Evolutionary conservation across 306 rosid genomes (phyloP).

Genomic region (Castanopsis chinensis): DNA sequence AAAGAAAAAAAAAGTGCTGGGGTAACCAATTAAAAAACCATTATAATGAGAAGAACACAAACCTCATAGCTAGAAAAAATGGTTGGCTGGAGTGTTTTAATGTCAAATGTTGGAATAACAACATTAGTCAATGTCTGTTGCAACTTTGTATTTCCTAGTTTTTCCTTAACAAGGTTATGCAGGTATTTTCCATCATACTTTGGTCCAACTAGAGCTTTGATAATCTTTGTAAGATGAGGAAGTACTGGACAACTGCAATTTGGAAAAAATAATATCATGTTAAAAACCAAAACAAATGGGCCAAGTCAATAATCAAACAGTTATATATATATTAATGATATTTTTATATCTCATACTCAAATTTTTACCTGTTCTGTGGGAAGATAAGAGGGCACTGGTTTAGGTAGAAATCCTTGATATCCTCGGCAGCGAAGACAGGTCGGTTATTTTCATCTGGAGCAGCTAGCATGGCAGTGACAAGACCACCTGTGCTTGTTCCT

Average conservation of each 20-base stretch:
- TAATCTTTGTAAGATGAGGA: neutral
- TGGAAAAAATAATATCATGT: neutral
- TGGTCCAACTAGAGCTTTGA: conserved; percentile 33
- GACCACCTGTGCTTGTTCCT: conserved; percentile 49
- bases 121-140: no score
- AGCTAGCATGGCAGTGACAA: conserved; percentile 36
- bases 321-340: neutral
- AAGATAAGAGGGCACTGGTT: conserved; percentile 41
- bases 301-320: neutral
- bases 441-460: conserved; percentile 31
- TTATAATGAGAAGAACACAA: no score
- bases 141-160: conserved; percentile 27
- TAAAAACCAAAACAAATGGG: neutral
- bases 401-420: conserved; percentile 35
- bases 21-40: no score
- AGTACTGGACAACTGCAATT: neutral
- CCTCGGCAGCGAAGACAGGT: conserved; percentile 36
- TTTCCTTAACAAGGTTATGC: conserved; percentile 31
- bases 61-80: no score
- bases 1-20: no score
- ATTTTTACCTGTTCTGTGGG: conserved; percentile 33
- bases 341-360: neutral
- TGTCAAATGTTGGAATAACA: no score
- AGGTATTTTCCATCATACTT: conserved; percentile 39
- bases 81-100: no score